A percentile compares a stretch with the other conserved stretches of the same genome.
Conservation (phyloP, 257 asterid species). For the Solanum medicagineum region DNA sequence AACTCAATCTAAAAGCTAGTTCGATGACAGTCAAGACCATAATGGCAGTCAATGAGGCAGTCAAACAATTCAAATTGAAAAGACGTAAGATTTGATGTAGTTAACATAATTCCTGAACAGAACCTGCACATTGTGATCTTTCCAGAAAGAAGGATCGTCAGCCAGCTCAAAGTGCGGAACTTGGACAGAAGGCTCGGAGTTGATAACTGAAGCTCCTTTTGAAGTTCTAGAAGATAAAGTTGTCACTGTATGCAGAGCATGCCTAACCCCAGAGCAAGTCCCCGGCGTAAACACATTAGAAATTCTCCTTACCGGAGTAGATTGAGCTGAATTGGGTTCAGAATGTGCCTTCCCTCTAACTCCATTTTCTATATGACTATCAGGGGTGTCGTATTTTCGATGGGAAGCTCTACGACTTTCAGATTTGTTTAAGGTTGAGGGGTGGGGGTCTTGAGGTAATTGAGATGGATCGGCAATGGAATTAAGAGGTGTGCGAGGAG, state of each 20-base stretch:
- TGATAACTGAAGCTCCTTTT: constrained; percentile 17
- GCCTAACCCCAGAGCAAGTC: constrained; percentile 5
- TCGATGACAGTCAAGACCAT: neutral
- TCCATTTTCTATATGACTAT: neutral
- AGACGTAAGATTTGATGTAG: neutral
- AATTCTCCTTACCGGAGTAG: constrained; percentile 31
- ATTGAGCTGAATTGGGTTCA: constrained; percentile 50
- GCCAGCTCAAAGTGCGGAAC: constrained; percentile 55
- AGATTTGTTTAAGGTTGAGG: neutral
- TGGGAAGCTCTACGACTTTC: neutral
- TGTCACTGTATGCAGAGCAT: constrained; percentile 10
- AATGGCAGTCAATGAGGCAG: neutral
- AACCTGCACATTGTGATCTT: constrained; percentile 86
- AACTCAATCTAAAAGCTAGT: neutral
- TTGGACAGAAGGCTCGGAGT: constrained; percentile 15
- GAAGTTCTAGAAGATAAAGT: constrained; percentile 24
- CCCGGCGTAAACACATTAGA: constrained; percentile 17
- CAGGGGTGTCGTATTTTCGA: neutral
- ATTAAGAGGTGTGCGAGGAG: constrained; percentile 57
- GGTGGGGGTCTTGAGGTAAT: neutral
- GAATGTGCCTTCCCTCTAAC: constrained; percentile 25
- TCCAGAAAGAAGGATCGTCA: constrained; percentile 57
- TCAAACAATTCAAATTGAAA: neutral
- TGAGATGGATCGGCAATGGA: constrained; percentile 73
- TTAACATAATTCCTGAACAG: neutral